phyloP scores from a whole-genome alignment of 1,284 basidiomycete genomes.

The Dichomitus squalens region DNA sequence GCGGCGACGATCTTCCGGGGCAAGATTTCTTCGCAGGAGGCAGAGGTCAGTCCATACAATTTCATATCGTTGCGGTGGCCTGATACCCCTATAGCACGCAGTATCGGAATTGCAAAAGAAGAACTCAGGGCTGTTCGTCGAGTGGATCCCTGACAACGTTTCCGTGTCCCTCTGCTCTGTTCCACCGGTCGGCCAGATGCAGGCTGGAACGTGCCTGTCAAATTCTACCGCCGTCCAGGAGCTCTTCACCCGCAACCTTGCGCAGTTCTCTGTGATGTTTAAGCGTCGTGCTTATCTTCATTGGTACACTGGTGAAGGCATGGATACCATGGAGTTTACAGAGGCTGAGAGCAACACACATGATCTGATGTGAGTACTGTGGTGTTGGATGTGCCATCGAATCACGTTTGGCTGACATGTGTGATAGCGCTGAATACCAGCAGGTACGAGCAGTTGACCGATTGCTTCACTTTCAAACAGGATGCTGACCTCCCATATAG shows the following conservation, averaged over 20 bases:
- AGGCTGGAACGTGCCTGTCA: slow-evolving; percentile 77
- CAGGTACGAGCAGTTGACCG: slow-evolving; percentile 43
- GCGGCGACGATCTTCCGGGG: slow-evolving; percentile 90
- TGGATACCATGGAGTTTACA: slow-evolving; percentile 92
- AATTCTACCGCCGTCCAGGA: slow-evolving; percentile 92
- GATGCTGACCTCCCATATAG: slow-evolving; percentile 34
- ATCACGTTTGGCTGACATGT: slow-evolving; percentile 31
- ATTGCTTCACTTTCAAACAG: not conserved
- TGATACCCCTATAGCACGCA: slow-evolving; percentile 37
- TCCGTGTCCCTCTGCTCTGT: slow-evolving; percentile 82
- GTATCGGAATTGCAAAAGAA: slow-evolving; percentile 65
- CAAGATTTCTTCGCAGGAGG: slow-evolving; percentile 78
- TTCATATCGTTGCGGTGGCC: not conserved
- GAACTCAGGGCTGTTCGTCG: slow-evolving; percentile 78
- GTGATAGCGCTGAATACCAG: slow-evolving; percentile 68
- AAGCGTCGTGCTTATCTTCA: slow-evolving; percentile 86
- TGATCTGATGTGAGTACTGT: slow-evolving; percentile 73
- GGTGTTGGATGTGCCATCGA: not conserved
- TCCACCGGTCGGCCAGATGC: slow-evolving; percentile 78
- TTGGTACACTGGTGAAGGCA: slow-evolving; percentile 91
- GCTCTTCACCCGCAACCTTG: slow-evolving; percentile 81
- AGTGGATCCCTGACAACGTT: slow-evolving; percentile 88
- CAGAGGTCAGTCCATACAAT: slow-evolving; percentile 36
- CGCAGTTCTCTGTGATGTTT: slow-evolving; percentile 82
- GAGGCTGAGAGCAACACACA: slow-evolving; percentile 85